Evolutionary conservation across 257 asterid species (phyloP).

Genomic region (Nicotiana obtusifolia): DNA sequence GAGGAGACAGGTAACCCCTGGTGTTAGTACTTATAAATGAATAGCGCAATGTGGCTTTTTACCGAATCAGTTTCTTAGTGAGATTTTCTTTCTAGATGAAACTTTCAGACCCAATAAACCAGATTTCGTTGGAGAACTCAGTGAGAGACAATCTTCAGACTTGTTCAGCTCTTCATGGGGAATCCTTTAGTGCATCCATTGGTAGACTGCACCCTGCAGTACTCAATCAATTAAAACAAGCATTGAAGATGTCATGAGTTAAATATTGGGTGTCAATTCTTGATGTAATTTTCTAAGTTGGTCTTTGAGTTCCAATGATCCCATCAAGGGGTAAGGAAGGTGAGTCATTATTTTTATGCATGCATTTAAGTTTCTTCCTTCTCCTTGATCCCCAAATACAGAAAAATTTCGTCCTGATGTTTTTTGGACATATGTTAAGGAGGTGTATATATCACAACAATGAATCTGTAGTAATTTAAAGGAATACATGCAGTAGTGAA

Average conservation of each 20-base stretch:
- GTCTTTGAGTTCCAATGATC: conserved; percentile 18
- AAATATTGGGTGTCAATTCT: neutral
- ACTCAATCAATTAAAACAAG: conserved; percentile 70
- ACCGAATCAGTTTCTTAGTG: neutral
- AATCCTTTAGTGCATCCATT: conserved; percentile 67
- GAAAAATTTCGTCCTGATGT: neutral
- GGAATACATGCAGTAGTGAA: neutral
- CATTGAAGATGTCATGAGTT: conserved; percentile 70
- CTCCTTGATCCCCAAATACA: neutral
- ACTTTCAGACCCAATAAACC: conserved; percentile 78
- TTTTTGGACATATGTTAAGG: neutral
- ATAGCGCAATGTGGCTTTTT: neutral
- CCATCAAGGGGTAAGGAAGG: conserved; percentile 16
- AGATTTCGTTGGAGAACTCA: conserved; percentile 66
- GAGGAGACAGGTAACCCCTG: conserved; percentile 73
- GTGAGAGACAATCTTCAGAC: conserved; percentile 87
- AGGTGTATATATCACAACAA: neutral
- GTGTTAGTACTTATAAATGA: neutral
- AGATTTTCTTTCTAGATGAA: conserved; percentile 45
- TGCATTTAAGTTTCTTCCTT: neutral
- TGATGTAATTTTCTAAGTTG: conserved; percentile 22
- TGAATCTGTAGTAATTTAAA: neutral
- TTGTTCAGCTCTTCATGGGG: conserved; percentile 88
- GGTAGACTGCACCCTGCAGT: conserved; percentile 83
- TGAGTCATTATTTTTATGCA: neutral